Base-by-base conservation (phyloP, 2,329 filamentous ascomycete species). In the Fusarium buharicum region DNA sequence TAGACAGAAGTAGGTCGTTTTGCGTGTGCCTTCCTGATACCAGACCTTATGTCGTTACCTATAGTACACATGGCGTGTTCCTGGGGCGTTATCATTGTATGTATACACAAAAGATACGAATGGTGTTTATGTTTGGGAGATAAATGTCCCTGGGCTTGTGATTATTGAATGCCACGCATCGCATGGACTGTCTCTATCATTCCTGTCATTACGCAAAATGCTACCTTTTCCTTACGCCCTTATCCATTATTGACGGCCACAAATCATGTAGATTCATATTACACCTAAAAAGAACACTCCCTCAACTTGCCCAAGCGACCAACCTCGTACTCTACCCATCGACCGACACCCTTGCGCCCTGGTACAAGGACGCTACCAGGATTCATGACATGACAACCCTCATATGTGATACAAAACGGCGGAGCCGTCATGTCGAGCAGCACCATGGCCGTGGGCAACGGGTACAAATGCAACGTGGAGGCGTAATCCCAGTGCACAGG, bases 371-470 rank as follows among this genome's bases (percentile, higher is more conserved):
- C 76, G 44, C 84, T 83, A 6, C 93, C 92, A 0, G 95, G 93
- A 74, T 99, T 99, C 85, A 99, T 89, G 30, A 97, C 93, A 78
- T 95, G 91, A 72, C 95, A 98, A 0, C 93, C 94, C 76, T 97
- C 94, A 72, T 98, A 98, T 13, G 91, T 96, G 64, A 97, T 81
- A 50, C 90, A 90, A 71, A 97, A 99, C 0, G 92, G 84, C 13
- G 91, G 88, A 10, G 90, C 88, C 37, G 93, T 91, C 0, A 90
- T 82, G 76, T 99, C 95, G 2, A 92, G 89, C 4, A 99, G 78
- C 14, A 96, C 86, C 71, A 98, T 80, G 1, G 91, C 87, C 17
- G 91, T 94, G 2, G 95, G 95, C 24, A 98, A 77, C 9, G 94
- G 95, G 74, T 97, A 98, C 18, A 99, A 78, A 50, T 92, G 89